Evolutionary conservation across 202 grass and related monocot species (phyloP).

Genomic region (Bolboschoenoplectus hybrid): DNA sequence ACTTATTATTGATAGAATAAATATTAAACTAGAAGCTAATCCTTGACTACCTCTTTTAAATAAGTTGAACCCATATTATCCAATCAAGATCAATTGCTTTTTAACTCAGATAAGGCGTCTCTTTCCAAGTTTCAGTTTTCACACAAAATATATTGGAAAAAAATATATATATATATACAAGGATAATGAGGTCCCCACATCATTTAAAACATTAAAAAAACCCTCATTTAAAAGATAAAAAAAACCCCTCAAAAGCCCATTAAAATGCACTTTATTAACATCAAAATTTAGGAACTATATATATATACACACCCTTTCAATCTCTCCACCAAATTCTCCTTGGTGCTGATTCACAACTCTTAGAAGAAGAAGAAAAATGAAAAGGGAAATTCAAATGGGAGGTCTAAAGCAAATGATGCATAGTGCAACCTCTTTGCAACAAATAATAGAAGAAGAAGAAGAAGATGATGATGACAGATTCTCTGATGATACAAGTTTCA

Average conservation of each 20-base stretch:
- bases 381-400: conserved; percentile 27
- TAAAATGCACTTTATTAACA: not conserved
- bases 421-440: not conserved
- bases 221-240: not conserved
- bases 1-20: not conserved
- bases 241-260: not conserved
- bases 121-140: conserved; percentile 12
- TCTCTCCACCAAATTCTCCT: not conserved
- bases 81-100: conserved; percentile 17
- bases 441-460: conserved; percentile 31
- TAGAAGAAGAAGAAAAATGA: not conserved
- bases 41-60: conserved; percentile 4
- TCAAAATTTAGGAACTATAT: not conserved
- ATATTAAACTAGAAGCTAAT: not conserved
- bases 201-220: not conserved
- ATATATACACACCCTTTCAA: conserved; percentile 28
- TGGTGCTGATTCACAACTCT: not conserved
- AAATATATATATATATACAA: not conserved
- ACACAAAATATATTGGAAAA: conserved; percentile 14
- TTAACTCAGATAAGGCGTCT: conserved; percentile 11
- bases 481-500: conserved; percentile 41
- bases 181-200: conserved; percentile 12
- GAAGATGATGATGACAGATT: not conserved
- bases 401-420: conserved; percentile 13
- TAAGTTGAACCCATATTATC: conserved; percentile 7